Base-by-base conservation (phyloP, 495 filamentous ascomycete species). In the Penicillium malachiteum region DNA sequence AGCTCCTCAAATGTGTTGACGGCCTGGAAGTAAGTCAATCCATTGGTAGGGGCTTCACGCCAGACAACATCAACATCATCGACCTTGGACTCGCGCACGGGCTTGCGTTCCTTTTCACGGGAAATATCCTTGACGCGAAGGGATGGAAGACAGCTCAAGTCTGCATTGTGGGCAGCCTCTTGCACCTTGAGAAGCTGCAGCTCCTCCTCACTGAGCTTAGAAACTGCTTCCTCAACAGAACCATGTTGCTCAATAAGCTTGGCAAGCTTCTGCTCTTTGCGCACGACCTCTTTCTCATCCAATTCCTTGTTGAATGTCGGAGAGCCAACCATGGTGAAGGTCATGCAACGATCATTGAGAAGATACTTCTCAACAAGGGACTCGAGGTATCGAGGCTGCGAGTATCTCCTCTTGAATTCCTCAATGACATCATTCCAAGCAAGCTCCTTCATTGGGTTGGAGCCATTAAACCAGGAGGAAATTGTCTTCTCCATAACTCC, bases 261-360 rank as follows among this genome's bases (percentile, higher is more conserved):
- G 2, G 75, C 70, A 40, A 96, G 87, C 67, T 91, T 94, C 10
- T 64, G 63, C 5, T 81, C 79, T 42, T 96, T 80, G 30, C 93
- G 81, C 39, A 77, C 65, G 21, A 81, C 78, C 65, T 98, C 94
- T 68, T 95, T 89, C n/a, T 80, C 77, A 11, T 81, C 85, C n/a
- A 96, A 72, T 12, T 89, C 84, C 33, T 85, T 74, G 40, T 82
- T 84, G 63, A 89, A 96, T 1, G 76, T 84, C 44, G 81, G 74
- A 1, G 87, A 89, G 3, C 94, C 95, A 11, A 85, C 86, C 94
- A 98, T 98, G 0, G 91, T 97, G 69, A 97, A 97, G 1, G 89
- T 92, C 56, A 97, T 73, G 21, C 85, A 92, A 31, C 87, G 85
- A 62, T 92, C 89, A 58, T 91, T 95, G 41, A 96, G 68, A 11